These are phyloP conservation scores for Penicillium silybi DNA, from an alignment of 495 filamentous ascomycete genomes.

Conservation along the genomic window DNA sequence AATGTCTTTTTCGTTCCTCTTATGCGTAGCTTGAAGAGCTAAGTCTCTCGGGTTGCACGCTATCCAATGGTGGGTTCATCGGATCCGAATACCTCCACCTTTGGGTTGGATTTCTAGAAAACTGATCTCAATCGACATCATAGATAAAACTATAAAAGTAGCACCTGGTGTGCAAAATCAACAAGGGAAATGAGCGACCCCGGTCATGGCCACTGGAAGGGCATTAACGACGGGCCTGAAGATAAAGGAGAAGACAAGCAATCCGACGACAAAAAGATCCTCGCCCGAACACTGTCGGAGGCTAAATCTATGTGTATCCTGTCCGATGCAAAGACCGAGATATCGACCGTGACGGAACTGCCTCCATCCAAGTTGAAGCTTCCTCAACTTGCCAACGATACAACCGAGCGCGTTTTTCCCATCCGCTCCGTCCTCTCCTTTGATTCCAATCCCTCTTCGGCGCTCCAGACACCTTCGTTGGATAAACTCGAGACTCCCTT, in stretches of 20 bases:
- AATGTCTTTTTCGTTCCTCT: neutral
- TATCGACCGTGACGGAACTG: constrained; percentile 16
- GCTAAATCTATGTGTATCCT: constrained; percentile 23
- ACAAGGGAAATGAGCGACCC: neutral
- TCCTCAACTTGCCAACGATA: constrained; percentile 18
- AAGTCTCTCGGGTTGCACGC: neutral
- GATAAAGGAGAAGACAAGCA: constrained; percentile 5
- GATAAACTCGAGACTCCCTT: constrained; percentile 21
- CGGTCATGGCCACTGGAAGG: constrained; percentile 16
- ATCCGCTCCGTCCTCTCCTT: constrained; percentile 24
- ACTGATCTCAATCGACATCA: neutral
- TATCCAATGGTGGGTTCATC: neutral
- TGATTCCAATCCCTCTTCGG: constrained; percentile 23
- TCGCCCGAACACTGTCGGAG: constrained; percentile 9
- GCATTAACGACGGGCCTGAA: constrained; percentile 10
- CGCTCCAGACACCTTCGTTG: constrained; percentile 19
- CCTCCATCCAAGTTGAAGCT: constrained; percentile 17
- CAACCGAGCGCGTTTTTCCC: constrained; percentile 23
- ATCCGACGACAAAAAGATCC: constrained; percentile 1
- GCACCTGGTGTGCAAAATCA: neutral
- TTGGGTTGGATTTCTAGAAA: neutral
- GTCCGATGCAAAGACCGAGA: constrained; percentile 21
- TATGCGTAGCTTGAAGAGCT: neutral
- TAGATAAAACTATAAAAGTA: neutral
- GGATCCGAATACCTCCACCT: neutral